Evolutionary conservation across 2,329 filamentous ascomycete species (phyloP), one percentile per base, ranked within the genome.

Genomic region (Aciculosporium take): DNA sequence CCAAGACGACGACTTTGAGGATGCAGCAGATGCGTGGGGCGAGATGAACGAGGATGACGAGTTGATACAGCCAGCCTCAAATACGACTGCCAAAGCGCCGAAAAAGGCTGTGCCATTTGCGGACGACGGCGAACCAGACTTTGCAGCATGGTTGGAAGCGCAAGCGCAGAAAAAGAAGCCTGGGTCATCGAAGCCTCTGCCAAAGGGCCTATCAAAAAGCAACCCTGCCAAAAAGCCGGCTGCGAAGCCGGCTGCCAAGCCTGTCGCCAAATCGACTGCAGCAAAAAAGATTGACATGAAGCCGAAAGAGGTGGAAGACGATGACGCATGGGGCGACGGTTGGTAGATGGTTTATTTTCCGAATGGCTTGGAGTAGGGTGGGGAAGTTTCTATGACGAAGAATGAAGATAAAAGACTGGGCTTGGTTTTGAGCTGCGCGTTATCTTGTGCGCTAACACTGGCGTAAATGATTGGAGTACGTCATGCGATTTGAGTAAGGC

Each of bases 61-160:
- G 27, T 58, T 48, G 23, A 47, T 55, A 41, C 61, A 63, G 30
- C 66, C 66, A 7, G 38, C 52, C 1, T 44, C 52, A 5, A 46
- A 46, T n/a, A 43, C 44, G 10, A 39, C 44, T 18, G 45, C 44
- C 2, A 56, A 57, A 37, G 53, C 66, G 24, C 50, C 63, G 13
- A 52, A 53, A 7, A 57, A 56, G 5, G 52, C 61, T 24, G 63
- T 71, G 6, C 71, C 80, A 0, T 89, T 82, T 48, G 84, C 89
- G 45, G 87, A 94, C 51, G 79, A 83, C 21, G 89, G 31, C 20
- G 44, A 98, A 58, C 89, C 89, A 0, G 91, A 96, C 59, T 96
- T 98, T 60, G 89, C 87, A 5, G 88, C 87, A 5, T 96, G 91
- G 88, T 62, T 96, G 18, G 87, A 85, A 10, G 87, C 88, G 10